Conservation (phyloP, 306 rosid genomes). For the Dryas drummondii region DNA sequence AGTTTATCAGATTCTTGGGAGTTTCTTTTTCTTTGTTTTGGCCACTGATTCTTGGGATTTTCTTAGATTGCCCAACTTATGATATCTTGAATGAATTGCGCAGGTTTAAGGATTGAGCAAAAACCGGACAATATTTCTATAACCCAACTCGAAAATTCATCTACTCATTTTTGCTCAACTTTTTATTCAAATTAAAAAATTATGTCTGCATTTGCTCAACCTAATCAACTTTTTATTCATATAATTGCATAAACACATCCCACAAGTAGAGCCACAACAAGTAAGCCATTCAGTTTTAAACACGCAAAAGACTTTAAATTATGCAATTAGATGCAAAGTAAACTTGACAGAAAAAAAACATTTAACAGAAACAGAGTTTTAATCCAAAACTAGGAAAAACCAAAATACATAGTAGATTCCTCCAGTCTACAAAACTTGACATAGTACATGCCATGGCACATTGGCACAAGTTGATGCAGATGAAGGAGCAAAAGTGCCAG, state of each 20-base stretch:
- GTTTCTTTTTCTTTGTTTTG: too few species aligned
- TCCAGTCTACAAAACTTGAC: slow-evolving; percentile 10
- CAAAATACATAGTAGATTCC: background rate
- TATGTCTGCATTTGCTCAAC: background rate
- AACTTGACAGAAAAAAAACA: background rate
- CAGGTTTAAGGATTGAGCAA: too few species aligned
- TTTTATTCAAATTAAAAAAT: background rate
- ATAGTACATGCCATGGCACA: background rate
- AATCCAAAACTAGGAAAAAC: background rate
- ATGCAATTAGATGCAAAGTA: background rate
- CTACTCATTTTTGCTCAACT: background rate
- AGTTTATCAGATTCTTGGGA: too few species aligned
- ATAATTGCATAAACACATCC: background rate
- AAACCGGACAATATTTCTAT: too few species aligned
- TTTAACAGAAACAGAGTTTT: background rate
- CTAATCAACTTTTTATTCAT: too few species aligned
- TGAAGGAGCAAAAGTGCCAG: background rate
- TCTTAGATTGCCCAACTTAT: too few species aligned
- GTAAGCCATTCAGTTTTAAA: background rate
- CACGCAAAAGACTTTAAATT: background rate
- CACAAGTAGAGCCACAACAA: too few species aligned
- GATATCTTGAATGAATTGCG: too few species aligned
- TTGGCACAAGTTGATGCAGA: slow-evolving; percentile 9
- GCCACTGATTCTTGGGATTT: too few species aligned
- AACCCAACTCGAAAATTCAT: background rate